A percentile compares a stretch with the other conserved stretches of the same genome.
Conservation (phyloP, 2,329 filamentous ascomycete genomes). For the Pseudogymnoascus sp. region DNA sequence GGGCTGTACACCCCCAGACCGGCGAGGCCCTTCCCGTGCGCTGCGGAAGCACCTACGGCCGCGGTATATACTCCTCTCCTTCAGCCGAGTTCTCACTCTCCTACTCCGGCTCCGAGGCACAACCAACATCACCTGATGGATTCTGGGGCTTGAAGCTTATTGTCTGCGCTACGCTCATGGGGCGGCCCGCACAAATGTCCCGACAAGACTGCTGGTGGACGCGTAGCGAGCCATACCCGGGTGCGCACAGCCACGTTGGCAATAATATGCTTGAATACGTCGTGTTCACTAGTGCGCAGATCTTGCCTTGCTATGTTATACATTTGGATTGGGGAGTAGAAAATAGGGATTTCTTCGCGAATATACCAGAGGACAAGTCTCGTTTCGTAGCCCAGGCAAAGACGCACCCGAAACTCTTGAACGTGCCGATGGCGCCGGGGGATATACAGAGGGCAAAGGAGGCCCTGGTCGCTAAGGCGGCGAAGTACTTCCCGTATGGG, state of each 20-base stretch:
- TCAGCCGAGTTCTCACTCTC: slow-evolving; percentile 31
- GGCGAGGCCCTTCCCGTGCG: slow-evolving; percentile 21
- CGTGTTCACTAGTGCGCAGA: slow-evolving; percentile 35
- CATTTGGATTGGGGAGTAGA: slow-evolving; percentile 36
- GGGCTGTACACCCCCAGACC: slow-evolving; percentile 26
- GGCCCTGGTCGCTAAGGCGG: slow-evolving; percentile 33
- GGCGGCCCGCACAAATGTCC: slow-evolving; percentile 28
- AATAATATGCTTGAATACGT: slow-evolving; percentile 35
- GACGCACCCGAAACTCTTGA: slow-evolving; percentile 16
- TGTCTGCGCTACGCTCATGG: slow-evolving; percentile 41
- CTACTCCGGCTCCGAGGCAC: slow-evolving; percentile 28
- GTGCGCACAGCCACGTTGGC: slow-evolving; percentile 33
- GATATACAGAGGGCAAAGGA: slow-evolving; percentile 32
- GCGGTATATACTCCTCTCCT: slow-evolving; percentile 39
- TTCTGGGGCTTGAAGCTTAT: slow-evolving; percentile 35
- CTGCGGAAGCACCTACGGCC: slow-evolving; percentile 34
- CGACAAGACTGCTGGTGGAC: slow-evolving; percentile 25
- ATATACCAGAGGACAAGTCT: slow-evolving; percentile 19
- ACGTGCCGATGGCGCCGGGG: slow-evolving; percentile 25
- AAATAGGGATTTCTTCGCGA: slow-evolving; percentile 24
- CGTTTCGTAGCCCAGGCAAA: slow-evolving; percentile 11
- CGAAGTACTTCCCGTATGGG: slow-evolving; percentile 41
- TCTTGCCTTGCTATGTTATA: slow-evolving; percentile 39
- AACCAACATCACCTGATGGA: slow-evolving; percentile 25
- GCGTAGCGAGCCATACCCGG: slow-evolving; percentile 22